Evolutionary conservation across 257 asterid genomes (phyloP), one percentile per base, ranked within the genome.

Genomic region (Solanum bulbocastanum): DNA sequence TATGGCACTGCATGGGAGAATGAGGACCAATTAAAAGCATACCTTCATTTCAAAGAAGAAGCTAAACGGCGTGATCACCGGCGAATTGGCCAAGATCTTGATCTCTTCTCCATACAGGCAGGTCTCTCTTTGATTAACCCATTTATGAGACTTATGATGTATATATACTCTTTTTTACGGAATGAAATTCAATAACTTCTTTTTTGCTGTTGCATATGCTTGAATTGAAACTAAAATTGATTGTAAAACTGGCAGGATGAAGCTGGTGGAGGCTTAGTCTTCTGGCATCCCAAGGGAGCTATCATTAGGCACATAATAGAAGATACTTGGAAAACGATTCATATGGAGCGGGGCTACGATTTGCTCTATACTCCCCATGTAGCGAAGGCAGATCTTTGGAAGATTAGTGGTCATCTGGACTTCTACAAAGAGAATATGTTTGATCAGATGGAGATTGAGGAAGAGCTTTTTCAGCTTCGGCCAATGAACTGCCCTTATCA

Each of bases 401-500:
- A 95, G 92, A 92, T 94, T 86, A 97, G 99, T 86, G 99, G 99
- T 62, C 99, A 97, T 93, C 93, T 95, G 78, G 98, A 97, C 87
- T 97, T 96, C 91, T 97, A 97, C 92, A 93, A 92, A 88, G 99
- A 96, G 91, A 97, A 93, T 91, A 97, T 97, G 99, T 97, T 93
- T 90, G 97, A 95, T 33, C 98, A 96, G 90, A 97, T 97, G 98
- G 93, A 95, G 88, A 92, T 97, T 84, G 99, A 97, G 90, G 92
- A 96, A 73, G 99, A 97, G 89, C 97, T 90, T 87, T 97, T 94
- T 91, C 98, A 97, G 95, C 98, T 97, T 88, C 97, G 99, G 78
- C 99, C 99, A 20, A 97, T 96, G 99, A 96, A 97, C 93, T 97
- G 99, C 87, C 99, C 99, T 79, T 97, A 97, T 94, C 99, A 97